Conservation (phyloP, 2,329 filamentous ascomycete genomes). For the Arthrobotrys conoides region DNA sequence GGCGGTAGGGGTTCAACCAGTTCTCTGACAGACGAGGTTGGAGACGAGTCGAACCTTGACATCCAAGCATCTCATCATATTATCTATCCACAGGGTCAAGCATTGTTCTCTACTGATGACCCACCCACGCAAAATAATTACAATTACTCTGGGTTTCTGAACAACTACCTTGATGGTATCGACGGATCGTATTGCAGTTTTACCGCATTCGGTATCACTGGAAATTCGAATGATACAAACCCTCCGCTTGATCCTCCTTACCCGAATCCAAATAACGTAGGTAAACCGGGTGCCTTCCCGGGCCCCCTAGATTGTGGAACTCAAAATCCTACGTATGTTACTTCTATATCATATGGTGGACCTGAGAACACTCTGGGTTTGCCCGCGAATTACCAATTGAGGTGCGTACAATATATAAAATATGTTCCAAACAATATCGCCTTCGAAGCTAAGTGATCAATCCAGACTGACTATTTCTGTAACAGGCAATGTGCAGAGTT, state of each 20-base stretch:
- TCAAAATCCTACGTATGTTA: slow-evolving; percentile 73
- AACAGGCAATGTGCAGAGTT: slow-evolving; percentile 70
- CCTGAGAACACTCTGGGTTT: slow-evolving; percentile 70
- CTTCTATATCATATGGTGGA: slow-evolving; percentile 73
- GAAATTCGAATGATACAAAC: slow-evolving; percentile 67
- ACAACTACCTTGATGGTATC: slow-evolving; percentile 71
- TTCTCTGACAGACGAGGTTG: slow-evolving; percentile 63
- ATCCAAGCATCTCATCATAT: slow-evolving; percentile 70
- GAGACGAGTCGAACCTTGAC: slow-evolving; percentile 70
- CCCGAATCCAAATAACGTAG: slow-evolving; percentile 69
- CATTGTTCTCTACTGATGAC: slow-evolving; percentile 70
- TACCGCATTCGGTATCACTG: slow-evolving; percentile 70
- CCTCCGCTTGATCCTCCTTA: slow-evolving; percentile 71
- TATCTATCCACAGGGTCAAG: slow-evolving; percentile 71
- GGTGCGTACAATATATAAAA: too few species aligned
- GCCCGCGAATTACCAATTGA: slow-evolving; percentile 71
- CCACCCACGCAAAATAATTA: slow-evolving; percentile 62
- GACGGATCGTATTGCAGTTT: slow-evolving; percentile 72
- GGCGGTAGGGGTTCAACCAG: slow-evolving; percentile 65
- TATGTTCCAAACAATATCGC: too few species aligned
- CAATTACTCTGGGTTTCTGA: slow-evolving; percentile 66
- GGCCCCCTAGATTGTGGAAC: slow-evolving; percentile 69
- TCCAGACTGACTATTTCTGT: not conserved
- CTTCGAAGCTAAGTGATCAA: too few species aligned
- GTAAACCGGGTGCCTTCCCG: slow-evolving; percentile 70